These are phyloP conservation scores for Citrus unshiu DNA, from an alignment of 345 rosid species.

Conservation along the genomic window DNA sequence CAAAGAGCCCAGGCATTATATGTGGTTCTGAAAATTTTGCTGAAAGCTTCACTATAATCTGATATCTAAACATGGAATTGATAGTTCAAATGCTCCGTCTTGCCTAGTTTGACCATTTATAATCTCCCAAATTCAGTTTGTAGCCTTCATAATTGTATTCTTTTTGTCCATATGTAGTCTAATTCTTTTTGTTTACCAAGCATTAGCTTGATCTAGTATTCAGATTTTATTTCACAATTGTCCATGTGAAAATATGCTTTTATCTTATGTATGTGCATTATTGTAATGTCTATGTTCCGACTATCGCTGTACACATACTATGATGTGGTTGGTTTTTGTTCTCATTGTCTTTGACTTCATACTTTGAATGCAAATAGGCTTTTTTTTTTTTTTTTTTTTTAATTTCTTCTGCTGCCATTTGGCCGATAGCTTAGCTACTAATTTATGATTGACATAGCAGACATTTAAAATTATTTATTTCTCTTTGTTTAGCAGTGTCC, in stretches of 20 bases:
- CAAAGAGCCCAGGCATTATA: not conserved
- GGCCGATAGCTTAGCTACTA: not conserved
- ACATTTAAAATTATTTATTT: not conserved
- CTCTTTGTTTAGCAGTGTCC: too few species aligned
- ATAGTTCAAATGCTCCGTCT: not conserved
- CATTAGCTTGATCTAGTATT: not conserved
- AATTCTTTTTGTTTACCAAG: constrained; percentile 21
- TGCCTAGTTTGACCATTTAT: not conserved
- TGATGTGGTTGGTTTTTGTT: not conserved
- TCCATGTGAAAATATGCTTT: not conserved
- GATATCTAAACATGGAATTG: not conserved
- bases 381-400: too few species aligned
- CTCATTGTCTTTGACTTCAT: not conserved
- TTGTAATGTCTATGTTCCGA: not conserved
- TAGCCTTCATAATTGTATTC: constrained; percentile 13
- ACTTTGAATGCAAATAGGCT: not conserved
- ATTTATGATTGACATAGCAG: not conserved
- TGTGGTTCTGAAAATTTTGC: constrained; percentile 13
- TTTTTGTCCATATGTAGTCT: constrained; percentile 19
- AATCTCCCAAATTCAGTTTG: constrained; percentile 1
- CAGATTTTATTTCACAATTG: constrained; percentile 5
- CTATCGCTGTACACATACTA: not conserved
- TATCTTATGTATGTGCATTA: not conserved
- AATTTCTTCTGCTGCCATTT: not conserved
- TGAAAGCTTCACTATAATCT: constrained; percentile 11